Evolutionary conservation across 2,329 filamentous ascomycete genomes (phyloP).

Genomic region (Diaporthe eres): DNA sequence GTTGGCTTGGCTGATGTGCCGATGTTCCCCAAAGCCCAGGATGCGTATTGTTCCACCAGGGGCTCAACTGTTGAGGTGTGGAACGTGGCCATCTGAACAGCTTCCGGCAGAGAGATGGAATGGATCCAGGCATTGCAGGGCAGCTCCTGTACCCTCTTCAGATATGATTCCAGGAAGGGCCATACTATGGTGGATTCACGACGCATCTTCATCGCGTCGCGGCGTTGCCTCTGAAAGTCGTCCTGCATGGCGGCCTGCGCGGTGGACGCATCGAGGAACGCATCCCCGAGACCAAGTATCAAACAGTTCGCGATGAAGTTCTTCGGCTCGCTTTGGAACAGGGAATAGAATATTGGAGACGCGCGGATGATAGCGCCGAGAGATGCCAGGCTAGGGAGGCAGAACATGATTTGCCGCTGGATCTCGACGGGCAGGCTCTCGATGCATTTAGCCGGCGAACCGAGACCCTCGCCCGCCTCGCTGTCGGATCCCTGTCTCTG

Average conservation of each 20-base stretch:
- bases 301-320: conserved; percentile 10
- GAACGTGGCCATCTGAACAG: neutral
- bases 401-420: conserved; percentile 18
- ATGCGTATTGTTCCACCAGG: neutral
- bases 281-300: neutral
- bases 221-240: neutral
- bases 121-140: neutral
- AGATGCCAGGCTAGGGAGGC: conserved; percentile 4
- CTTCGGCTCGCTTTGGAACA: neutral
- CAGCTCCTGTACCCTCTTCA: neutral
- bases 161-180: conserved; percentile 16
- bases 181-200: neutral
- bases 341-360: neutral
- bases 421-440: conserved; percentile 19
- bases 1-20: neutral
- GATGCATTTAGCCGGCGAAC: neutral
- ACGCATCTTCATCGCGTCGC: neutral
- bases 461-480: neutral
- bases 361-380: neutral
- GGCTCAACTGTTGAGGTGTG: conserved; percentile 16
- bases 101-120: neutral
- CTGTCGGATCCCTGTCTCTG: neutral
- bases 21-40: conserved; percentile 8
- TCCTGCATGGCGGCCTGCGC: conserved; percentile 10
- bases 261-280: conserved; percentile 10